These are phyloP conservation scores for Quercus tomentella DNA, from an alignment of 331 rosid species.

Conservation along the genomic window DNA sequence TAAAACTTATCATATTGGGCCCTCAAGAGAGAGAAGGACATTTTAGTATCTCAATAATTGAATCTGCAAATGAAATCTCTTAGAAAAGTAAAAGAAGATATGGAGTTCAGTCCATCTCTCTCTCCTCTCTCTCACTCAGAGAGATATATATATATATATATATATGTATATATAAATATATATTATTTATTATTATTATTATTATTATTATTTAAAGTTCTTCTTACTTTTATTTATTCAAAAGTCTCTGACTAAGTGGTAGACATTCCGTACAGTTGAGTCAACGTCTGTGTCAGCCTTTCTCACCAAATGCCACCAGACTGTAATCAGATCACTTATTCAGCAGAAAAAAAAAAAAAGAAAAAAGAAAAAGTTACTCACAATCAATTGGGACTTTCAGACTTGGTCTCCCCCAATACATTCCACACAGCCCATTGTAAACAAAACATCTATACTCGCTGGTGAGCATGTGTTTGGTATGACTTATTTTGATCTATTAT, in stretches of 20 bases:
- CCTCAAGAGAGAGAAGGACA: too few relatives aligned
- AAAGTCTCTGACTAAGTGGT: conserved; percentile 1
- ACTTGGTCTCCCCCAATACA: background rate
- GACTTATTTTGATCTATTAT: too few relatives aligned
- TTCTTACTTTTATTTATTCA: background rate
- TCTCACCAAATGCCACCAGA: conserved; percentile 25
- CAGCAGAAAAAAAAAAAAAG: too few relatives aligned
- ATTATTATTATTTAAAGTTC: background rate
- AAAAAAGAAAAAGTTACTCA: background rate
- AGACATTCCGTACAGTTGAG: conserved; percentile 36
- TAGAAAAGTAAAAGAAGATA: background rate
- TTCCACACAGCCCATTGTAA: background rate
- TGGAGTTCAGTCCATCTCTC: background rate
- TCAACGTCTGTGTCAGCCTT: conserved; percentile 58
- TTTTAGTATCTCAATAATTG: background rate
- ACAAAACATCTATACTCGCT: too few relatives aligned
- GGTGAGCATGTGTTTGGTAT: too few relatives aligned
- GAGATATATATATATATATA: too few relatives aligned
- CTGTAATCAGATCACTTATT: background rate
- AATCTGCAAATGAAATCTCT: background rate
- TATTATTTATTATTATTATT: background rate
- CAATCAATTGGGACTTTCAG: conserved; percentile 14
- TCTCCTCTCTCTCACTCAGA: background rate
- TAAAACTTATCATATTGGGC: too few relatives aligned
- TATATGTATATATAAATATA: too few relatives aligned